Conservation (phyloP, 2,329 filamentous ascomycete genomes). For the Fusarium goolgardi region DNA sequence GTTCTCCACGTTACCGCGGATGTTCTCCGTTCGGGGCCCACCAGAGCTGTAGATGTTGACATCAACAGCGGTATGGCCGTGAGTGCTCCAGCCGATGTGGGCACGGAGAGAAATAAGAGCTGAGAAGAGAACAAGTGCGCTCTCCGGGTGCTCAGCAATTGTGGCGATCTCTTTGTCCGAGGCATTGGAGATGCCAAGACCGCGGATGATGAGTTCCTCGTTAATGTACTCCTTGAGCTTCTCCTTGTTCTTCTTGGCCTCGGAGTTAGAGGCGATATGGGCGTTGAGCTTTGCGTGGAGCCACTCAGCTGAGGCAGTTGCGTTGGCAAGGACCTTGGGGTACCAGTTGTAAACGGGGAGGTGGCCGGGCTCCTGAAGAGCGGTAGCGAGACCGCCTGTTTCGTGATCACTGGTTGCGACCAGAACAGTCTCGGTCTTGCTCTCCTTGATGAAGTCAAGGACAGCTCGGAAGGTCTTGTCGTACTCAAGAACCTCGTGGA, state of each 20-base stretch:
- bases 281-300: slow-evolving; percentile 71
- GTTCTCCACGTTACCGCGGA: slow-evolving; percentile 93
- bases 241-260: slow-evolving; percentile 49
- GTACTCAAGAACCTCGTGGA: slow-evolving; percentile 94
- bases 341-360: slow-evolving; percentile 78
- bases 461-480: slow-evolving; percentile 87
- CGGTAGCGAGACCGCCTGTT: slow-evolving; percentile 87
- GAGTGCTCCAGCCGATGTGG: slow-evolving; percentile 92
- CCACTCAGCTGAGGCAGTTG: slow-evolving; percentile 81
- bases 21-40: slow-evolving; percentile 70
- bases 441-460: slow-evolving; percentile 83
- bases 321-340: slow-evolving; percentile 78
- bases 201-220: slow-evolving; percentile 72
- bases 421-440: slow-evolving; percentile 79
- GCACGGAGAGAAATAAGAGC: slow-evolving; percentile 89
- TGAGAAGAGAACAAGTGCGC: slow-evolving; percentile 72
- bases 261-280: slow-evolving; percentile 62
- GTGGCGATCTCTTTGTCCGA: slow-evolving; percentile 75
- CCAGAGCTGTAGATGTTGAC: slow-evolving; percentile 94
- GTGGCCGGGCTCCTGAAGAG: slow-evolving; percentile 71
- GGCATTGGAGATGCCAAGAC: slow-evolving; percentile 82
- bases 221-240: slow-evolving; percentile 74
- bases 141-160: slow-evolving; percentile 69
- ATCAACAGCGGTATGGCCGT: slow-evolving; percentile 92
- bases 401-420: slow-evolving; percentile 96